Base-by-base conservation (phyloP, 495 filamentous ascomycete species). In the Collariella sp. region DNA sequence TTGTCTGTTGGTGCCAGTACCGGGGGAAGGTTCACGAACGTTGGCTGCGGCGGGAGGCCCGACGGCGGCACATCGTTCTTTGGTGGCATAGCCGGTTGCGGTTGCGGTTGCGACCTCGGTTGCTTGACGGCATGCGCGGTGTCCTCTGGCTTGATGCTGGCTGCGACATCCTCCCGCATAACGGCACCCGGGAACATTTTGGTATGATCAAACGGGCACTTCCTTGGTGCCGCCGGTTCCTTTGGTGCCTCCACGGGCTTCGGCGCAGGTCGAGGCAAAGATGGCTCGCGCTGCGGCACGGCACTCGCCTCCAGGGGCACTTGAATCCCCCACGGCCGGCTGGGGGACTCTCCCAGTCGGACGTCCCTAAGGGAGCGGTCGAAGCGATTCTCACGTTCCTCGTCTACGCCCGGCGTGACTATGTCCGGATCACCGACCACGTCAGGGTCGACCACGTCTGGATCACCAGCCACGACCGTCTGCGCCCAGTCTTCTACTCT, bases 311-410 rank as follows among this genome's bases (percentile, higher is more conserved):
- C 50, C 22, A 57, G 11, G 23, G 64, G 90, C 1, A 96, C 84
- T 16, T 77, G 77, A 34, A 96, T 91, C 2, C 90, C 90, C 90
- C 90, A 96, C 24, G 90, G 90, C 23, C 89, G 78, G 64, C 85
- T 91, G 33, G 90, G 90, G 31, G 86, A 91, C 65, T 96, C 90
- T 16, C 90, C 90, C 22, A 96, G 80, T 7, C 90, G 76, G 13
- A 96, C 79, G 55, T 94, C 90, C 56, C 87, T 83, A 43, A 96
- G 61, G 3, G 84, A 82, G 39, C 90, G 79, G 60, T 94, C 88
- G 62, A 93, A 95, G 56, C 82, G 84, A 46, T 73, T 70, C 68
- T 78, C 72, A 52, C 80, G 66, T 42, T 74, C 70, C 11, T 77
- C 75, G 22, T 49, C 54, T 56, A 57, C 50, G 19, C 53, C 45